phyloP scores from a whole-genome alignment of 306 rosid genomes.

The Argentina anserina region DNA sequence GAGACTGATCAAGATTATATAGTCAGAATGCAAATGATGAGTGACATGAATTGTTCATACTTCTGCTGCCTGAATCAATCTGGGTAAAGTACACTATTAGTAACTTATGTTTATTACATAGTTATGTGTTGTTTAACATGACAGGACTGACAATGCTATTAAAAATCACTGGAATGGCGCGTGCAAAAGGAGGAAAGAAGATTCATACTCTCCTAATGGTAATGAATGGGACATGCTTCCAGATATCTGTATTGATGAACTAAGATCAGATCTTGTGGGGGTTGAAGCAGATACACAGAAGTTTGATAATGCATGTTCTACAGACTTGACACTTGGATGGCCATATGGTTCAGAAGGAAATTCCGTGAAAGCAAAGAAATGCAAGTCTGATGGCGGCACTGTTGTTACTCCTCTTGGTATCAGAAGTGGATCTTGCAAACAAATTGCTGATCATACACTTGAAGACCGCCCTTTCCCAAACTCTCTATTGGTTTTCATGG shows the following conservation, averaged over 20 bases:
- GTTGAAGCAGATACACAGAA: conserved; percentile 21
- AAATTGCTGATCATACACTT: conserved; percentile 9
- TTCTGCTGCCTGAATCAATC: not conserved
- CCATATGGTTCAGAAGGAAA: conserved; percentile 7
- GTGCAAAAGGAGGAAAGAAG: conserved; percentile 49
- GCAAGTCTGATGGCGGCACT: not conserved
- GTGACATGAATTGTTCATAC: not conserved
- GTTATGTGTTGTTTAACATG: conserved; percentile 2
- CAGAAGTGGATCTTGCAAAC: not conserved
- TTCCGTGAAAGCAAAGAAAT: conserved; percentile 1
- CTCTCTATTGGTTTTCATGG: conserved; percentile 7
- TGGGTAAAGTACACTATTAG: not conserved
- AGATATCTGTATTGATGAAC: not conserved
- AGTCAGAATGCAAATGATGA: not conserved
- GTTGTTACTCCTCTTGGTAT: not conserved
- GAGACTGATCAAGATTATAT: not conserved
- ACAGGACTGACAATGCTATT: conserved; percentile 62
- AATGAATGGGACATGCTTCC: conserved; percentile 10
- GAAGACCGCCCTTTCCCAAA: not conserved
- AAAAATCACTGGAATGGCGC: conserved; percentile 65
- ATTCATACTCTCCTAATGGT: conserved; percentile 27
- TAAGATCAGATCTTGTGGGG: conserved; percentile 1
- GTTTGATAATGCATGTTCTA: conserved; percentile 22
- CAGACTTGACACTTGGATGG: conserved; percentile 26
- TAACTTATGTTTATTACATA: conserved; percentile 3